Base-by-base conservation (phyloP, 768 basidiomycete genomes). In the Lactarius sp. region DNA sequence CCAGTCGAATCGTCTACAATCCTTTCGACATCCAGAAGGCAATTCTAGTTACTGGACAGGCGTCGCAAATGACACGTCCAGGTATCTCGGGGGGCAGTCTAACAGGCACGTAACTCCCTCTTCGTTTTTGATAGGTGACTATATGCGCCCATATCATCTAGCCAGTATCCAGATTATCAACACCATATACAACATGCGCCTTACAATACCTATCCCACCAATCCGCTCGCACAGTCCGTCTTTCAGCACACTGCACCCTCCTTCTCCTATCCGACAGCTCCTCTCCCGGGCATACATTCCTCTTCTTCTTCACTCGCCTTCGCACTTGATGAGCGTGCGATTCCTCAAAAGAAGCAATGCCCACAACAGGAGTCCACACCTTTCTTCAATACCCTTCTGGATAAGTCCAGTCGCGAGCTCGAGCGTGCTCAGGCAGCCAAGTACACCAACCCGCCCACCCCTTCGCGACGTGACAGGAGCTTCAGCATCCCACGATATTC, bases 281-380 rank as follows among this genome's bases (percentile, higher is more conserved):
- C 75, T 8, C 84, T 83, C 18, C 86, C 86, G 1, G 80, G 80
- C 13, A 83, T 88, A 46, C 81, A 76, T 42, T 77, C 80, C n/a
- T 83, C 81, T 1, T 87, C 88, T 1, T 91, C 89, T 16, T 91
- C 90, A 13, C 81, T 90, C 60, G 89, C 90, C 5, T 80, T 79
- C 71, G 90, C 90, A 3, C 80, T 92, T 27, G 88, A 86, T 6
- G 74, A 77, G 47, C 78, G 76, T 6, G 73, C 69, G 34, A 72
- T 70, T 3, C 68, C 70, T 10, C 72, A 56, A 52, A 71, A 70
- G 16, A 65, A 69, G 6, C 68, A 75, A 9, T 82, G 82, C 69
- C 73, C 75, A 20, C 80, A 86, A 6, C 78, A 82, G 60, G 84
- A 90, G 51, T 90, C 87, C 1, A 72, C 77, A 3, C 72, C 76